These are phyloP conservation scores for Lumnitzera littorea DNA, from an alignment of 345 rosid species.

Conservation along the genomic window DNA sequence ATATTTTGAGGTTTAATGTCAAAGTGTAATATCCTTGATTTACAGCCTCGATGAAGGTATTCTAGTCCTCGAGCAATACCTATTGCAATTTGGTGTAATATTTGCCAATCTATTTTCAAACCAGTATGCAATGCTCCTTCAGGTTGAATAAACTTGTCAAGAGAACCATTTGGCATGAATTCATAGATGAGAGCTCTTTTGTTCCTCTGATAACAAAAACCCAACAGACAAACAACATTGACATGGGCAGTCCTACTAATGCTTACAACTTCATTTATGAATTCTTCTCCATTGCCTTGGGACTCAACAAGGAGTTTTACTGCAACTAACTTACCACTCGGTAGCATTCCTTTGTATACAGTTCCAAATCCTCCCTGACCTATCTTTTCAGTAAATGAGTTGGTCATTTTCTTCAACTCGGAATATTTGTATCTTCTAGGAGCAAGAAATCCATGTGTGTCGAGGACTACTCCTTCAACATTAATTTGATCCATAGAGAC, in stretches of 20 bases:
- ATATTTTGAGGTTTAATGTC: constrained; percentile 39
- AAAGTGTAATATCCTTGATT: constrained; percentile 31
- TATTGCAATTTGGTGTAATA: constrained; percentile 11
- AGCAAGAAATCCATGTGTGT: neutral
- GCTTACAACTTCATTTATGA: constrained; percentile 32
- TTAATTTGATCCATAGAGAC: too few species aligned
- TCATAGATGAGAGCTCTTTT: neutral
- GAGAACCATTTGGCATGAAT: neutral
- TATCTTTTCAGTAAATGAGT: constrained; percentile 12
- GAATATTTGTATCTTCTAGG: constrained; percentile 16
- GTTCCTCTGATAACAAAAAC: neutral
- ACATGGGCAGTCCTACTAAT: too few species aligned
- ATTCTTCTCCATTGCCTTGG: constrained; percentile 27
- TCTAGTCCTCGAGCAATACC: constrained; percentile 37
- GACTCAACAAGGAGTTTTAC: constrained; percentile 21
- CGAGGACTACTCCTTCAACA: too few species aligned
- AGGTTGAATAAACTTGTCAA: neutral
- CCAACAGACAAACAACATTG: too few species aligned
- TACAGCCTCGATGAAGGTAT: constrained; percentile 40
- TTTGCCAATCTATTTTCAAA: constrained; percentile 8
- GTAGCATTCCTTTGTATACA: constrained; percentile 22
- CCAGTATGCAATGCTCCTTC: too few species aligned
- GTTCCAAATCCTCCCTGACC: constrained; percentile 29
- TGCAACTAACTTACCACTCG: constrained; percentile 22
- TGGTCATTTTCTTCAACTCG: constrained; percentile 20